Evolutionary conservation across 371 early-diverging fungal genomes (phyloP), one percentile per base, ranked within the genome.

Genomic region (Basidiobolus meristosporus): DNA sequence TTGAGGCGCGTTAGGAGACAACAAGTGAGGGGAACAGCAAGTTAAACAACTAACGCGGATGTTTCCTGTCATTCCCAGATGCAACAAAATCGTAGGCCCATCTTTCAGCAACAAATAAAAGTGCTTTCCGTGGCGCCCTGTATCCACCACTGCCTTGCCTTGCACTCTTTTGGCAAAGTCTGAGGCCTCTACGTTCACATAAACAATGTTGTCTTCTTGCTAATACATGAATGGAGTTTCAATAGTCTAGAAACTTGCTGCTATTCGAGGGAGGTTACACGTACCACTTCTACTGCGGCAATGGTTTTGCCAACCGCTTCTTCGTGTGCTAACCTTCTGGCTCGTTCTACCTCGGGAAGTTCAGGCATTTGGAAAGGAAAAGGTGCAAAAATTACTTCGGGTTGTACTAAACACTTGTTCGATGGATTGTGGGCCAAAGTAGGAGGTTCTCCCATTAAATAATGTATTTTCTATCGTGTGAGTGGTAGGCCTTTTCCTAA

Each of bases 41-140:
- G 18, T 28, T 3, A 10, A 17, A 41, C n/a, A 20, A 17, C 31
- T 20, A 36, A 55, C 56, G 17, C 29, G 16, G 15, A 56, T 31
- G 32, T 38, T 36, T 7, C 70, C 71, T 9, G 73, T 67, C 68
- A 69, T 69, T 9, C 77, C 74, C 38, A 70, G 52, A 47, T 77
- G 73, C 14, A 59, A 44, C 6, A 73, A 68, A 0, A 63, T 42
- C 39, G 59, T 50, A 6, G 54, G 57, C 4, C 41, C 53, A 34
- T 52, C 36, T 33, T 63, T 52, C 22, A 64, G 41, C 19, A 54
- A n/a, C 14, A 62, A 34, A 17, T 58, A 40, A 48, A 73, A 74
- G 33, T 62, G 54, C 52, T 77, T 77, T 17, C 78, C 78, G 40
- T 59, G 48, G 32, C 78, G 53, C 31, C 60, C 60, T 7, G 70